Evolutionary conservation across 2,329 filamentous ascomycete genomes (phyloP), one percentile per base, ranked within the genome.

Genomic region (Pseudovirgaria hyperparasitica): DNA sequence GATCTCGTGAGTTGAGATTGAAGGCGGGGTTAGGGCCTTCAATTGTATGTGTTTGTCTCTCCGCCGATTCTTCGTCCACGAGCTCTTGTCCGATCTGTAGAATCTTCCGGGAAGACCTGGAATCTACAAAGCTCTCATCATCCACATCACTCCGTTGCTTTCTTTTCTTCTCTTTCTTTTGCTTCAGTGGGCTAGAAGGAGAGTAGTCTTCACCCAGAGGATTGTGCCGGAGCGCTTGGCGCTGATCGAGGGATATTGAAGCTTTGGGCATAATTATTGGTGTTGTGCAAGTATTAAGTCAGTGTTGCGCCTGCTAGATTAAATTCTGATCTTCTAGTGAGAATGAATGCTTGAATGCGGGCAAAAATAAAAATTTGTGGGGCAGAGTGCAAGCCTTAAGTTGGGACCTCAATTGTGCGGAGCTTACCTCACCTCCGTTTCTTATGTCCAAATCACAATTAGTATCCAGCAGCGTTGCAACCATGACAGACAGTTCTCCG

Each of bases 131-230:
- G 34, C 80, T 72, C 33, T 70, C 67, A 31, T 72, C 67, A 7
- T 67, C 64, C 32, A 70, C 70, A 26, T 65, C 54, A 19, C 55
- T 46, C 26, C 51, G 50, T 29, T 63, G 69, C 54, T 74, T 79
- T 38, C 61, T 82, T 45, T 65, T 65, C 40, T 75, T 75, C 16
- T 72, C 65, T 2, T 51, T 40, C 43, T 65, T 86, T 76, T 50
- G 74, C 74, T 60, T 86, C 72, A 45, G 87, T 53, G 39, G 76
- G 62, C 34, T 76, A 67, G 31, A 76, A 68, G 40, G 82, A 65
- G 41, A 77, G 58, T 48, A 96, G 67, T 96, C 90, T 48, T 92
- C 81, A 43, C 87, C 79, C 33, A 98, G 77, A 21, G 87, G 86
- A 42, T 92, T 92, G 59, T 94, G 87, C 38, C 82, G 75, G 46